Conservation (phyloP, 2,329 filamentous ascomycete species). For the Aureobasidium sp. region DNA sequence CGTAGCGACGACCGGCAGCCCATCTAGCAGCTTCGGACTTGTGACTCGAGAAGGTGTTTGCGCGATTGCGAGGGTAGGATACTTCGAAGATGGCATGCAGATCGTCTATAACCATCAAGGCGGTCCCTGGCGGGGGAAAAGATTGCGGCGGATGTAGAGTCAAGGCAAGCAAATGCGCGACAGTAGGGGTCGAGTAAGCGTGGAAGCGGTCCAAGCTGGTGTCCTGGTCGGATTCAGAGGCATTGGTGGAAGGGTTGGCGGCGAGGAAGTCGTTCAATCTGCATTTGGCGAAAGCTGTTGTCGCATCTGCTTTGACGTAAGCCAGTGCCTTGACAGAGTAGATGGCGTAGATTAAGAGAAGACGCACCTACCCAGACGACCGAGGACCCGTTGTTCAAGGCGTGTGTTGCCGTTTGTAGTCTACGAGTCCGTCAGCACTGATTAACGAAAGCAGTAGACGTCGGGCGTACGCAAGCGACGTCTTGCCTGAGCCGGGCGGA, state of each 20-base stretch:
- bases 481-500: constrained; percentile 79
- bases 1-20: constrained; percentile 42
- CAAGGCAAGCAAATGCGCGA: constrained; percentile 63
- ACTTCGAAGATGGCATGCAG: constrained; percentile 68
- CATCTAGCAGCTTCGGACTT: constrained; percentile 36
- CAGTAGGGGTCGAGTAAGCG: constrained; percentile 52
- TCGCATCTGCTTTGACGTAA: constrained; percentile 34
- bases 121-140: constrained; percentile 55
- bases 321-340: not conserved
- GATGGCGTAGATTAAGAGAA: not conserved
- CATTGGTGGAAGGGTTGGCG: constrained; percentile 8
- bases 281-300: constrained; percentile 37
- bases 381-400: constrained; percentile 49
- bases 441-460: not conserved
- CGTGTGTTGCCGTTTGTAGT: constrained; percentile 59
- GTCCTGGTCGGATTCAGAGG: not conserved
- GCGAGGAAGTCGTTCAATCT: constrained; percentile 39
- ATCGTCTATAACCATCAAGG: constrained; percentile 68
- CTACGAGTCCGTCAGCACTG: constrained; percentile 33
- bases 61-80: constrained; percentile 56
- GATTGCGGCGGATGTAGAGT: constrained; percentile 56
- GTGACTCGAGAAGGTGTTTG: constrained; percentile 7
- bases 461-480: constrained; percentile 60
- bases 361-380: constrained; percentile 78
- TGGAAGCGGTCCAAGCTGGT: constrained; percentile 40